Evolutionary conservation across 371 early-diverging fungal species (phyloP).

Genomic region (Lichtheimia hyalospora): DNA sequence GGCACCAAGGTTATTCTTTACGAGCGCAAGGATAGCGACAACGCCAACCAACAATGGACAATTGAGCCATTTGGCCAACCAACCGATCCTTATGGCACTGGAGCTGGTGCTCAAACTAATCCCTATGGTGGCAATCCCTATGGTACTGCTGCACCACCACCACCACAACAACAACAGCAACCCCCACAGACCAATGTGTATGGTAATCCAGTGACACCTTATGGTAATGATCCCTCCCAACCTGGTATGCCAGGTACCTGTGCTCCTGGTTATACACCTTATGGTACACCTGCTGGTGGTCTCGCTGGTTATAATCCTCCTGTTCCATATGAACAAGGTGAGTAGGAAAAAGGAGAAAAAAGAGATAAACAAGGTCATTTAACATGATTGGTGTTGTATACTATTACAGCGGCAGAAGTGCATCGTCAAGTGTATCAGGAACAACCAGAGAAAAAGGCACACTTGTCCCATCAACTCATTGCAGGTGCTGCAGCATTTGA

Average conservation of each 20-base stretch:
- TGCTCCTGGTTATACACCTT: too few species aligned
- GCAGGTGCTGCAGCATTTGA: conserved; percentile 63
- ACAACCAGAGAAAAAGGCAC: conserved; percentile 20
- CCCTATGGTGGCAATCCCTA: conserved; percentile 1
- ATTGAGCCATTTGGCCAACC: conserved; percentile 25
- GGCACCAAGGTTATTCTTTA: conserved; percentile 40
- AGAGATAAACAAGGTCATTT: too few species aligned
- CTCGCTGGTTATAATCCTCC: conserved; percentile 26
- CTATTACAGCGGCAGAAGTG: conserved; percentile 13
- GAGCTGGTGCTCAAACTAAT: neutral
- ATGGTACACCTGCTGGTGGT: conserved; percentile 14
- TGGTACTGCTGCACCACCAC: neutral
- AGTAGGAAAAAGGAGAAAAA: neutral
- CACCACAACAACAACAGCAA: neutral
- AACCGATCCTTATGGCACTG: conserved; percentile 8
- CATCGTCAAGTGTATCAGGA: conserved; percentile 20
- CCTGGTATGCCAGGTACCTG: too few species aligned
- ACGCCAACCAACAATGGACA: conserved; percentile 41
- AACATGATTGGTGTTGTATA: too few species aligned
- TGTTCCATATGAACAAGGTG: conserved; percentile 25
- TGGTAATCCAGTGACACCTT: conserved; percentile 3
- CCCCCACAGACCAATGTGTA: neutral
- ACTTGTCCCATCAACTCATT: conserved; percentile 33
- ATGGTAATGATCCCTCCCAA: neutral
- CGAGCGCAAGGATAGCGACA: conserved; percentile 37